Conservation (phyloP, 2,329 filamentous ascomycete species). For the Aspergillus sergii region DNA sequence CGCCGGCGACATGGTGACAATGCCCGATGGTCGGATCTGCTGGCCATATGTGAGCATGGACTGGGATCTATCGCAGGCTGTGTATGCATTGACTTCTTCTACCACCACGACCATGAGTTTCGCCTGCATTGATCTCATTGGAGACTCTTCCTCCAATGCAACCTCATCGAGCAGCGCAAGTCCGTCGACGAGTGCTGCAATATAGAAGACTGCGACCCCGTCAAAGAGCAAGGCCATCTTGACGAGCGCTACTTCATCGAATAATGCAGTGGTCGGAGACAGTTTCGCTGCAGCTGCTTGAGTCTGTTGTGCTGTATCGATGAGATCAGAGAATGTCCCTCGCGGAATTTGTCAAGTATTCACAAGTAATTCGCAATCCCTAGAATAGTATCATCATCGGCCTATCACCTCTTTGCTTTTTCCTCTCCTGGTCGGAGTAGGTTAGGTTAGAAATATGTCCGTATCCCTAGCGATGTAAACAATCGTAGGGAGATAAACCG, state of each 20-base stretch:
- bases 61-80: slow-evolving; percentile 44
- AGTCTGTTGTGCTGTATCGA: not conserved
- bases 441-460: not conserved
- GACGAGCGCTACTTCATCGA: not conserved
- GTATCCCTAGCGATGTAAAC: not conserved
- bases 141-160: not conserved
- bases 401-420: not conserved
- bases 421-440: not conserved
- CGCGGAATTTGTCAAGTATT: no score
- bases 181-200: not conserved
- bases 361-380: not conserved
- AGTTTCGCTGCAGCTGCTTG: not conserved
- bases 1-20: slow-evolving; percentile 64
- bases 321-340: not conserved
- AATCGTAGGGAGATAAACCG: not conserved
- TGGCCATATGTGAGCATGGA: slow-evolving; percentile 48
- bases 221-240: not conserved
- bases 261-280: not conserved
- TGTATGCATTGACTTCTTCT: slow-evolving; percentile 13
- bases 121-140: slow-evolving; percentile 27
- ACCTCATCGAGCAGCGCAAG: not conserved
- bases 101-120: slow-evolving; percentile 29
- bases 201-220: not conserved
- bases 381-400: not conserved
- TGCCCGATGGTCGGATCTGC: slow-evolving; percentile 60